phyloP scores from a whole-genome alignment of 2,329 filamentous ascomycete species.

The Acrodontium crateriforme region DNA sequence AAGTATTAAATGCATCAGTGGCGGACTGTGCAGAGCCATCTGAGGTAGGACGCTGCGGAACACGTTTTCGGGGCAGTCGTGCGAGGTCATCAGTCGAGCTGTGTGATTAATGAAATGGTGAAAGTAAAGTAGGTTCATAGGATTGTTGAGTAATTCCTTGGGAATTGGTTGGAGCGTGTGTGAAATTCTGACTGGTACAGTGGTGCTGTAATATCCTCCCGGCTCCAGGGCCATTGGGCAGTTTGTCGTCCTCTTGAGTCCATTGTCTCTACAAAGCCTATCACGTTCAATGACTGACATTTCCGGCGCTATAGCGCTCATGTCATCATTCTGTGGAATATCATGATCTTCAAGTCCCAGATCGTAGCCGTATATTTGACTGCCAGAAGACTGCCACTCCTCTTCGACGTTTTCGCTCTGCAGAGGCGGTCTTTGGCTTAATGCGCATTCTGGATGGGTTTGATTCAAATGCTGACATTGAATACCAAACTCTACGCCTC shows the following conservation, averaged over 20 bases:
- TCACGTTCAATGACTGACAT: constrained; percentile 18
- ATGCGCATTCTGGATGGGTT: too few relatives aligned
- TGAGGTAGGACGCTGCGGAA: constrained; percentile 48
- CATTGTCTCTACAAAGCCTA: constrained; percentile 16
- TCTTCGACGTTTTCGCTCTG: too few relatives aligned
- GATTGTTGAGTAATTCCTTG: constrained; percentile 48
- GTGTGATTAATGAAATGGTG: constrained; percentile 70
- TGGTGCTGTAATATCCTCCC: constrained; percentile 55
- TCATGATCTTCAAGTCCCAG: constrained; percentile 57
- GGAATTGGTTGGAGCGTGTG: constrained; percentile 44
- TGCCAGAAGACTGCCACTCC: too few relatives aligned
- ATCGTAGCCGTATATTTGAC: constrained; percentile 54
- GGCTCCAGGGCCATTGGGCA: constrained; percentile 39
- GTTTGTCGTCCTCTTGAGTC: constrained; percentile 11
- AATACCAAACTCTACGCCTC: too few relatives aligned
- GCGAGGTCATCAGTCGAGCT: constrained; percentile 49
- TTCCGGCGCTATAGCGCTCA: constrained; percentile 20
- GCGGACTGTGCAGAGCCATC: constrained; percentile 55
- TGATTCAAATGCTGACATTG: too few relatives aligned
- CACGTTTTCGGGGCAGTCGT: constrained; percentile 47
- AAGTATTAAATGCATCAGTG: constrained; percentile 62
- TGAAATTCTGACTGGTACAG: constrained; percentile 51
- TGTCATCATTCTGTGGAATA: constrained; percentile 56
- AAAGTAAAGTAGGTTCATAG: constrained; percentile 67
- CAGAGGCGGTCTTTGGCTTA: too few relatives aligned